Base-by-base conservation (phyloP, 345 rosid genomes). In the Lumnitzera racemosa region DNA sequence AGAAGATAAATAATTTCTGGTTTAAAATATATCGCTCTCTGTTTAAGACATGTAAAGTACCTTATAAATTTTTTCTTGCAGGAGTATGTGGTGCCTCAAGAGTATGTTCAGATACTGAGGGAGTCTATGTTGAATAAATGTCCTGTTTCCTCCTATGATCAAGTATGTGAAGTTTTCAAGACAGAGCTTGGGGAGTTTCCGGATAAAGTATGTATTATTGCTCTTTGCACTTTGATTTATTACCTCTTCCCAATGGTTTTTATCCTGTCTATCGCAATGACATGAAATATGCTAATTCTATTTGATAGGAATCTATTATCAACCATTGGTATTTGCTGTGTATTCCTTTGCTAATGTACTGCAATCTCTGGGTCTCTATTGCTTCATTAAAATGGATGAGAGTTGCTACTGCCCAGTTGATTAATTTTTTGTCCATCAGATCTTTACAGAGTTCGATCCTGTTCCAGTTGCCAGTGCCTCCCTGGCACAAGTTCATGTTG, bases 401-500 rank as follows among this genome's bases (percentile, higher is more conserved):
- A 17, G 23, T 10, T 58, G 24, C 13, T 2, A 15, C 23, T 24
- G 51, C 29, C 20, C 12, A 2, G 46, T 5, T 66, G 36, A 46
- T 54, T 12, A 7, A 48, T 11, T 60, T 47, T 8, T 13, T 12
- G 49, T 49, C 16, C 7, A 48, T 27, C 64, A 90, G 97, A 70
- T 90, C 23, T 94, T 88, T 62, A 69, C 69, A 43, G 95, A 94
- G 41, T 88, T 94, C 75, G 88, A 94, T 66, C 89, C 95, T 56
- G 88, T 80, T 73, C 97, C 97, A 0, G 80, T 94, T 58, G 99
- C 97, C 50, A 94, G 97, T 74, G 97, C 99, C 75, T 90, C 99
- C 61, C 90, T 94, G 59, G 99, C 99, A 57, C 97, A 94, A 88
- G 97, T 94, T 76, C 99, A 94, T 84, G 85, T 88, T 78, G 97